phyloP scores from a whole-genome alignment of 1,284 basidiomycete genomes.

The Salmacisia buchloeana region DNA sequence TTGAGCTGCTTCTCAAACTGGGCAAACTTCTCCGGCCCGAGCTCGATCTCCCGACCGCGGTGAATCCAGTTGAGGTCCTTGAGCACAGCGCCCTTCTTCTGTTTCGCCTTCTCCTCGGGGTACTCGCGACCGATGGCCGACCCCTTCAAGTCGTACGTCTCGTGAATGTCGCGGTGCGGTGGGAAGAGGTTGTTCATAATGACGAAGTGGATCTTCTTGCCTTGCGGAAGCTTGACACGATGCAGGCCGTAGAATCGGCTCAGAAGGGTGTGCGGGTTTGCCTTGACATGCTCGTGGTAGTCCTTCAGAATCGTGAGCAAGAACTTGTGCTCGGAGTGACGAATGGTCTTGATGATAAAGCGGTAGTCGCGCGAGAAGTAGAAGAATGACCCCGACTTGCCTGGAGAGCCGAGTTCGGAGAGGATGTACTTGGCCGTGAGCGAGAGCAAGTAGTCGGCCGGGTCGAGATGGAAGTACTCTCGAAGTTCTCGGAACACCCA shows the following conservation, averaged over 20 bases:
- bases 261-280: constrained; percentile 87
- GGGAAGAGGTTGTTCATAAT: constrained; percentile 99
- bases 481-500: constrained; percentile 94
- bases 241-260: constrained; percentile 94
- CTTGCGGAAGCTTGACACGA: constrained; percentile 88
- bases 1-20: constrained; percentile 81
- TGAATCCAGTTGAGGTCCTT: constrained; percentile 98
- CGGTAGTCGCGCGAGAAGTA: constrained; percentile 98
- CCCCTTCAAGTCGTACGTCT: constrained; percentile 95
- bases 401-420: constrained; percentile 94
- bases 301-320: constrained; percentile 74
- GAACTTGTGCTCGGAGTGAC: constrained; percentile 89
- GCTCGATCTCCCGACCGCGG: constrained; percentile 67
- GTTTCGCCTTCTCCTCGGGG: constrained; percentile 71
- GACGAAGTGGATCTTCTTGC: constrained; percentile 94
- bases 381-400: constrained; percentile 97
- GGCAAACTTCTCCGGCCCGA: constrained; percentile 89
- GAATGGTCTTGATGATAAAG: constrained; percentile 99
- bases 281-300: constrained; percentile 81
- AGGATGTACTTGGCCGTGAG: constrained; percentile 96
- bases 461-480: constrained; percentile 90
- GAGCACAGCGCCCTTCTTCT: constrained; percentile 78
- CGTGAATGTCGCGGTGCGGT: constrained; percentile 92
- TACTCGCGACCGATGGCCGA: constrained; percentile 84
- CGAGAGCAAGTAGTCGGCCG: constrained; percentile 91